Evolutionary conservation across 257 asterid genomes (phyloP), one percentile per base, ranked within the genome.

Genomic region (Agastache rugosa): DNA sequence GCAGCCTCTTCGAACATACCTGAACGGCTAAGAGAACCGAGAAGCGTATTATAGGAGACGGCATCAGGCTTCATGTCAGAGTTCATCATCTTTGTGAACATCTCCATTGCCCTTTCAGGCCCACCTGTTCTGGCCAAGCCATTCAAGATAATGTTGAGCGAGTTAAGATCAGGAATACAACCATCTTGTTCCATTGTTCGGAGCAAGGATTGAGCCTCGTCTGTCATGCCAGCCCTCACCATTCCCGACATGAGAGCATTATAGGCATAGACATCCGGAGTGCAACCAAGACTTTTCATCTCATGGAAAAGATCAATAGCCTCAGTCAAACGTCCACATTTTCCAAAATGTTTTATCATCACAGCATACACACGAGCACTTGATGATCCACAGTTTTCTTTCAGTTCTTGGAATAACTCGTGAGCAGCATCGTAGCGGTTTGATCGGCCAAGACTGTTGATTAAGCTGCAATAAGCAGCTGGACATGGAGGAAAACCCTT

Each of bases 401-500:
- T 87, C 7, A 87, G 85, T 75, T 87, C 91, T 77, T 81, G 87
- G 72, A 87, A 87, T 19, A 85, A 47, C 74, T 87, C 89, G 22
- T 67, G 79, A 27, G 90, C 98, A 64, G 93, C 97, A 76, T 90
- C 97, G 61, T 88, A 92, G 10, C 93, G 90, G 71, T 88, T 93
- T 54, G 85, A 88, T 62, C 88, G 87, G 16, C 96, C 90, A 35
- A 93, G 96, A 67, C 83, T 77, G 80, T 88, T 93, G 80, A 93
- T 91, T 78, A 91, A 83, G 90, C 98, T 91, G 87, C 98, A 93
- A 68, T 93, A 93, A 64, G 98, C 98, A 70, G 97, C 88, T 9
- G 98, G 98, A 73, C 96, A 91, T 9, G 98, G 96, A 6, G 93
- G 97, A 73, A 89, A 87, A 6, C 98, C 97, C 78, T 87, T 91